Evolutionary conservation across 768 basidiomycete species (phyloP), one percentile per base, ranked within the genome.

Genomic region (Lactarius hatsudake): DNA sequence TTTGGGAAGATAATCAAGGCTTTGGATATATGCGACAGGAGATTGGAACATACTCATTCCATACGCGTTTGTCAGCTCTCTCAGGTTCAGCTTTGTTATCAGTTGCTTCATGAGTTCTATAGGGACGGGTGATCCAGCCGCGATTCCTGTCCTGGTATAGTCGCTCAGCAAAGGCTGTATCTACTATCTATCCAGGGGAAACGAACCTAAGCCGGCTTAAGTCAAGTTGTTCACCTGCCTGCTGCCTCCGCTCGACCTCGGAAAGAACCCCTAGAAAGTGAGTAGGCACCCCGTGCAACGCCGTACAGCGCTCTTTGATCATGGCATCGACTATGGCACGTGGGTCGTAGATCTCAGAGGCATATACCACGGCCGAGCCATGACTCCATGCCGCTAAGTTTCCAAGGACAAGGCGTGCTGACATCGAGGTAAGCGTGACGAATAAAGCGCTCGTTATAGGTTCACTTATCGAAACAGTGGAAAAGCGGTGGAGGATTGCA

Each of bases 401-500:
- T 56, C 91, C 91, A 72, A 91, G 75, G n/a, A 93, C 85, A 38
- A 92, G 86, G 72, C 90, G 88, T 91, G 72, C 65, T 62, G 45
- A 40, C 17, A 28, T 51, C 58, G 56, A 30, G 38, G 68, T 63
- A 69, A 69, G 54, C 13, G 42, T 7, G 54, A 63, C 32, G 7
- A 8, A 8, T 6, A 38, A n/a, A 51, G 15, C 23, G 58, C 51
- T 9, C 20, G 8, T 26, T 8, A 67, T 56, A 54, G 51, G 2
- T 51, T 38, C 40, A 90, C 90, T 88, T 78, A 91, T 92, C 92
- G 84, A 93, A 93, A 74, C 92, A 94, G 74, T 94, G 92, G 74
- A 93, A 94, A 1, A 93, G 76, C 0, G 92, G 92, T 2, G 92
- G 92, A 1, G 87, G 87, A 69, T 94, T 93, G 81, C 92, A 93